These are phyloP conservation scores for Diversispora eburnea DNA, from an alignment of 192 early-diverging fungal species.

Conservation along the genomic window DNA sequence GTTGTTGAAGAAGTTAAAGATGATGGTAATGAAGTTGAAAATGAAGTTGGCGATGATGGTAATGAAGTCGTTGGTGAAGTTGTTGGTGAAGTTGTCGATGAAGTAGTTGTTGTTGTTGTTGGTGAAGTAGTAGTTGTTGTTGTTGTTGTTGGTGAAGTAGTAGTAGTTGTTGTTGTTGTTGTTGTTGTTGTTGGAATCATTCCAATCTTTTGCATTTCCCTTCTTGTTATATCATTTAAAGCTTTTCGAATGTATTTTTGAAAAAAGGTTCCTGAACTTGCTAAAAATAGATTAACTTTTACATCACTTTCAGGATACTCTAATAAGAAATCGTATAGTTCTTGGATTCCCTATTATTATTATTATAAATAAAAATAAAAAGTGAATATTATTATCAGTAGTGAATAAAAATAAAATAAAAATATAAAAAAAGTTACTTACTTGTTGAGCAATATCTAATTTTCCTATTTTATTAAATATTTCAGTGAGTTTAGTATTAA, in stretches of 20 bases:
- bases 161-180: not conserved
- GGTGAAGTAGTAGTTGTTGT: not conserved
- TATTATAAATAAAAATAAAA: not conserved
- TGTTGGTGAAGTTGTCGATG: no score
- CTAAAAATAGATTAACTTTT: constrained; percentile 58
- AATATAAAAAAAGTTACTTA: constrained; percentile 19
- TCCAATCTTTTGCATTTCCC: constrained; percentile 21
- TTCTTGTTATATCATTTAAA: constrained; percentile 35
- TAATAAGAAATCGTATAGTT: constrained; percentile 72
- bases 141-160: not conserved
- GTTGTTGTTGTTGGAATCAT: constrained; percentile 1
- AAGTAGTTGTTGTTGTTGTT: not conserved
- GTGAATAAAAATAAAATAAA: no score
- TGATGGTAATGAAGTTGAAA: no score
- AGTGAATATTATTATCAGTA: not conserved
- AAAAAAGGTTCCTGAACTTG: constrained; percentile 66
- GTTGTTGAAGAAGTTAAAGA: no score
- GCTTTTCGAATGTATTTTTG: constrained; percentile 72
- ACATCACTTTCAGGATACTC: constrained; percentile 60
- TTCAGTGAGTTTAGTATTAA: constrained; percentile 58
- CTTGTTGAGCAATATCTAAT: constrained; percentile 62
- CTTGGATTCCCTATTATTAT: constrained; percentile 56
- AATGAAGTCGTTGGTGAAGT: no score
- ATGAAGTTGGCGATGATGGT: no score
- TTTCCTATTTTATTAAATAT: constrained; percentile 75